phyloP scores from a whole-genome alignment of 2,329 filamentous ascomycete genomes.

The Xylaria sp. region DNA sequence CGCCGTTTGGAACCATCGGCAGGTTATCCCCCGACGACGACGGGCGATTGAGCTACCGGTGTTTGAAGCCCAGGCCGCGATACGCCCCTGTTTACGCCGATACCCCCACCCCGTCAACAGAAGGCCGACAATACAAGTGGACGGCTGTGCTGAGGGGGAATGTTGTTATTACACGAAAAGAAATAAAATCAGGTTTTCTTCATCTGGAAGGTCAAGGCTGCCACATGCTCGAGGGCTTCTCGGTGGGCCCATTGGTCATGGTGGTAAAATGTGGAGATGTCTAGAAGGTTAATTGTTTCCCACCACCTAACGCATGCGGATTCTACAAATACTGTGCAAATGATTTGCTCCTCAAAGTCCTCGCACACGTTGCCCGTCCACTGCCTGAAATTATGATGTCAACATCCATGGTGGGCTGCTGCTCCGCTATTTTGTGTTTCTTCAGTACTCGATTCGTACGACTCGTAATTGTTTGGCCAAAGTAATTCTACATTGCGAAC shows the following conservation, averaged over 20 bases:
- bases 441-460: not conserved
- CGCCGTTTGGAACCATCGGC: constrained; percentile 42
- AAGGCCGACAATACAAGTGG: constrained; percentile 43
- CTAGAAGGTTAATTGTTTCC: constrained; percentile 52
- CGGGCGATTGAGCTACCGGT: constrained; percentile 34
- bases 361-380: constrained; percentile 12
- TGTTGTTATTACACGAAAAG: constrained; percentile 52
- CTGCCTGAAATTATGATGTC: constrained; percentile 5
- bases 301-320: constrained; percentile 42
- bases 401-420: not conserved
- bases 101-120: constrained; percentile 36
- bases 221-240: constrained; percentile 38
- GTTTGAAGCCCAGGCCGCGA: constrained; percentile 25
- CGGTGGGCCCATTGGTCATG: constrained; percentile 37
- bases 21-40: constrained; percentile 43
- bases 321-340: constrained; percentile 47
- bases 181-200: constrained; percentile 53
- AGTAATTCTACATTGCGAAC: not conserved
- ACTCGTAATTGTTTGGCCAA: not conserved
- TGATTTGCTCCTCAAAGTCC: constrained; percentile 34
- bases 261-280: constrained; percentile 45
- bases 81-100: constrained; percentile 39
- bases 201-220: constrained; percentile 50
- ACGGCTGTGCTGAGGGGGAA: constrained; percentile 46
- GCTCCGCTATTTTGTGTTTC: not conserved